These are phyloP conservation scores for California macrophylla DNA, from an alignment of 441 rosid species.

Conservation along the genomic window DNA sequence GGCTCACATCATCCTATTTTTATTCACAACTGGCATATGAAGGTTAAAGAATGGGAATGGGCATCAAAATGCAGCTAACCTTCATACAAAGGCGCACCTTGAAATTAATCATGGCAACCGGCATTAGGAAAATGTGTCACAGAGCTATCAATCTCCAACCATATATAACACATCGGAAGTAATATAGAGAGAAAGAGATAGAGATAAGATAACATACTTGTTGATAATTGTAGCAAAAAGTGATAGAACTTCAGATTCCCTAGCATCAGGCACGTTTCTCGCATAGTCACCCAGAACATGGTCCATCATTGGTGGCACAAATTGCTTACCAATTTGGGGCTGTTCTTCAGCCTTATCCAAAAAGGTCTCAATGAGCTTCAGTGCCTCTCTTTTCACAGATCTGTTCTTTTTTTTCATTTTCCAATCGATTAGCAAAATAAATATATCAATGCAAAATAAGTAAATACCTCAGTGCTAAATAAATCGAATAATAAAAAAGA, in stretches of 20 bases:
- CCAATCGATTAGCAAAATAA: not conserved
- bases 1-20: no score
- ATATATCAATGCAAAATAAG: not conserved
- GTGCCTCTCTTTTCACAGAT: constrained; percentile 97
- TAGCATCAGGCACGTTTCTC: constrained; percentile 96
- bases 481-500: not conserved
- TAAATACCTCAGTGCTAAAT: not conserved
- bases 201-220: constrained; percentile 46
- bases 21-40: no score
- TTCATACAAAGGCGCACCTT: no score
- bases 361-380: constrained; percentile 95
- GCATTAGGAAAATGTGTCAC: no score
- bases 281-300: constrained; percentile 96
- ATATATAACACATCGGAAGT: not conserved
- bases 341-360: constrained; percentile 99
- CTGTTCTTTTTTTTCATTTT: constrained; percentile 29
- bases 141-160: not conserved
- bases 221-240: constrained; percentile 97
- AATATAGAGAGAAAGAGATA: not conserved
- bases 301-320: constrained; percentile 99
- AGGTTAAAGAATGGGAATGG: no score
- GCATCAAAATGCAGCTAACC: no score
- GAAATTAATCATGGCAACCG: no score
- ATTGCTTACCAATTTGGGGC: constrained; percentile 92
- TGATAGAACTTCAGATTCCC: constrained; percentile 99